These are phyloP conservation scores for Globisporangium nunn DNA, from an alignment of 352 stramenopile genomes.

Conservation along the genomic window DNA sequence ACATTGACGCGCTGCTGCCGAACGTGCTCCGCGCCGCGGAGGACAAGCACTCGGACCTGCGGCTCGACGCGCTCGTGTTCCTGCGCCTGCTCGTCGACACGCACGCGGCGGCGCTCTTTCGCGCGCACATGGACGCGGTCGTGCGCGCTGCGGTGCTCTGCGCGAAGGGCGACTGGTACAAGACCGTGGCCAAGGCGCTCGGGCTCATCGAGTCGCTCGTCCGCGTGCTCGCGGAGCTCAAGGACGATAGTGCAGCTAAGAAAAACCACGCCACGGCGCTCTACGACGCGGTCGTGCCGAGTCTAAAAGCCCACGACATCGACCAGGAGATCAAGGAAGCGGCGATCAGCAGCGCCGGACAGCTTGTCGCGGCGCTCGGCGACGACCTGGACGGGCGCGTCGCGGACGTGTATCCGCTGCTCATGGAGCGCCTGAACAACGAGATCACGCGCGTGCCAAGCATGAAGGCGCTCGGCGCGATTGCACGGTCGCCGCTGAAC, in stretches of 20 bases:
- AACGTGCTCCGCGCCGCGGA: conserved; percentile 84
- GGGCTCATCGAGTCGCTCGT: conserved; percentile 91
- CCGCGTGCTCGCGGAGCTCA: conserved; percentile 49
- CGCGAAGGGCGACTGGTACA: conserved; percentile 97
- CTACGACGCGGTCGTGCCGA: conserved; percentile 91
- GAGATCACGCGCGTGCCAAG: conserved; percentile 96
- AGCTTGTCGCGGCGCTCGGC: conserved; percentile 77
- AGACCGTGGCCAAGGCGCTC: conserved; percentile 94
- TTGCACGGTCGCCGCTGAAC: conserved; percentile 79
- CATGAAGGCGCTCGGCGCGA: conserved; percentile 92
- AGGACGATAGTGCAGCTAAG: conserved; percentile 17
- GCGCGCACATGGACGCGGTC: conserved; percentile 70
- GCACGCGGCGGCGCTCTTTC: conserved; percentile 77
- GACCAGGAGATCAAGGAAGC: conserved; percentile 99
- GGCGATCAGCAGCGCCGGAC: conserved; percentile 87
- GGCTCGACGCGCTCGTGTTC: conserved; percentile 93
- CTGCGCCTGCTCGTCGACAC: conserved; percentile 91
- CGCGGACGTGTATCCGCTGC: conserved; percentile 82
- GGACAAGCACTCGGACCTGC: conserved; percentile 92
- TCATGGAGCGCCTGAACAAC: conserved; percentile 96
- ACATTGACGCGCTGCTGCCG: conserved; percentile 66
- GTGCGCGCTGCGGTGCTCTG: conserved; percentile 85
- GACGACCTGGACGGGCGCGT: conserved; percentile 77
- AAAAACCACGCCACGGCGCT: conserved; percentile 74
- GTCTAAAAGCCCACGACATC: conserved; percentile 94